These are phyloP conservation scores for Chrysoporthe austroafricana DNA, from an alignment of 2,329 filamentous ascomycete genomes.

Conservation along the genomic window DNA sequence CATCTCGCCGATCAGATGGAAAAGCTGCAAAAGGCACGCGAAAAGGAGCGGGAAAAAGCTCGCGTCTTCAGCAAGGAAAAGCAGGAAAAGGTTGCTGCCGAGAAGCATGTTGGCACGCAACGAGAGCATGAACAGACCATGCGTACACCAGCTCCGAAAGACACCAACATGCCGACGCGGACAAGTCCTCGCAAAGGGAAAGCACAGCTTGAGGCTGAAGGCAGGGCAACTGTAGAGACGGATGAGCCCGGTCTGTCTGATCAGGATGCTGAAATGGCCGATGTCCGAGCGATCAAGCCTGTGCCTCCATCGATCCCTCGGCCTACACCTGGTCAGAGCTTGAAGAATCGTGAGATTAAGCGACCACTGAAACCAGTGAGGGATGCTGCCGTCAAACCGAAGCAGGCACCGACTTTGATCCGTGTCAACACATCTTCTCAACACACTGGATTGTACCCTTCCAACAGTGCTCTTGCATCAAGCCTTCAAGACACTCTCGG, in stretches of 20 bases:
- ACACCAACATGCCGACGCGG: slow-evolving; percentile 49
- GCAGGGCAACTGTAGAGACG: slow-evolving; percentile 38
- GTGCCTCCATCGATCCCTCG: slow-evolving; percentile 61
- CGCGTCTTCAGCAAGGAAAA: slow-evolving; percentile 58
- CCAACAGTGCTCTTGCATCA: slow-evolving; percentile 61
- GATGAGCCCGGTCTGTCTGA: slow-evolving; percentile 42
- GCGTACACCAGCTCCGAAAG: slow-evolving; percentile 41
- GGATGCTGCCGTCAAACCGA: slow-evolving; percentile 60
- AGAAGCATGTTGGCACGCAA: slow-evolving; percentile 56
- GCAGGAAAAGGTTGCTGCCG: slow-evolving; percentile 56
- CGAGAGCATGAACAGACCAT: slow-evolving; percentile 53
- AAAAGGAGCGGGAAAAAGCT: slow-evolving; percentile 73
- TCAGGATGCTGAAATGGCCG: slow-evolving; percentile 59
- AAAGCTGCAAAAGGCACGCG: slow-evolving; percentile 68
- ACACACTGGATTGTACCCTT: slow-evolving; percentile 61
- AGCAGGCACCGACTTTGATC: slow-evolving; percentile 72
- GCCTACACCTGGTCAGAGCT: slow-evolving; percentile 51
- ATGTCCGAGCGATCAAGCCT: slow-evolving; percentile 59
- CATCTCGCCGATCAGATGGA: slow-evolving; percentile 62
- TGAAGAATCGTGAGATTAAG: slow-evolving; percentile 58
- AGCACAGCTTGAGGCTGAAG: slow-evolving; percentile 35
- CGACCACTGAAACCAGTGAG: slow-evolving; percentile 66
- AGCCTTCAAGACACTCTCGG: slow-evolving; percentile 60
- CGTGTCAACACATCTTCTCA: slow-evolving; percentile 71
- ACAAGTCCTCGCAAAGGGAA: slow-evolving; percentile 58